Conservation (phyloP, 352 stramenopile genomes). For the Phytophthora foliorum region DNA sequence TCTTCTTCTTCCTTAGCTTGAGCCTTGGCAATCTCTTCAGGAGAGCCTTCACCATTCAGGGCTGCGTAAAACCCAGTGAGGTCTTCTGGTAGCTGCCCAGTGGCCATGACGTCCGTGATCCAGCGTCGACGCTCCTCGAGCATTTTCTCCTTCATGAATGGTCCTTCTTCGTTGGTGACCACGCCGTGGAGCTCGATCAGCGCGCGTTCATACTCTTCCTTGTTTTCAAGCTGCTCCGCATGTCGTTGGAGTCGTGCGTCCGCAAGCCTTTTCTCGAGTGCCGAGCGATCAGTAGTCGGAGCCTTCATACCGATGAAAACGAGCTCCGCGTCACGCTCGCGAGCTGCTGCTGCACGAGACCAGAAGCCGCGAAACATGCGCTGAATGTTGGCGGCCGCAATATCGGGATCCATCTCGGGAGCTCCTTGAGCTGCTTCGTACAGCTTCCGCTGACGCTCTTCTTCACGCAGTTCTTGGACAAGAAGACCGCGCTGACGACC, state of each 20-base stretch:
- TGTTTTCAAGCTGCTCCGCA: slow-evolving; percentile 92
- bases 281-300: slow-evolving; percentile 57
- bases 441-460: slow-evolving; percentile 84
- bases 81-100: slow-evolving; percentile 89
- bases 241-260: slow-evolving; percentile 88
- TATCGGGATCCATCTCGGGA: slow-evolving; percentile 90
- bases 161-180: slow-evolving; percentile 89
- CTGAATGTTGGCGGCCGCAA: slow-evolving; percentile 93
- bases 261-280: slow-evolving; percentile 80
- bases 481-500: slow-evolving; percentile 87
- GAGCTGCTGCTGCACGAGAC: slow-evolving; percentile 64
- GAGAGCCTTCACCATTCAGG: slow-evolving; percentile 46
- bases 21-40: slow-evolving; percentile 55
- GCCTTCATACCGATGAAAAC: slow-evolving; percentile 96
- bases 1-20: slow-evolving; percentile 70
- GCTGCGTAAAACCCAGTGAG: slow-evolving; percentile 89
- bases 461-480: slow-evolving; percentile 84
- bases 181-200: slow-evolving; percentile 89
- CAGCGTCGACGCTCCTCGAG: slow-evolving; percentile 93
- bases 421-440: slow-evolving; percentile 74
- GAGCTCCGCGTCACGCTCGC: slow-evolving; percentile 86
- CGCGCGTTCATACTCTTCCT: slow-evolving; percentile 92
- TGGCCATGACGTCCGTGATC: slow-evolving; percentile 94
- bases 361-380: slow-evolving; percentile 90
- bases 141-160: slow-evolving; percentile 93